Conservation (phyloP, 2,329 filamentous ascomycete species). For the Diaporthe citri region DNA sequence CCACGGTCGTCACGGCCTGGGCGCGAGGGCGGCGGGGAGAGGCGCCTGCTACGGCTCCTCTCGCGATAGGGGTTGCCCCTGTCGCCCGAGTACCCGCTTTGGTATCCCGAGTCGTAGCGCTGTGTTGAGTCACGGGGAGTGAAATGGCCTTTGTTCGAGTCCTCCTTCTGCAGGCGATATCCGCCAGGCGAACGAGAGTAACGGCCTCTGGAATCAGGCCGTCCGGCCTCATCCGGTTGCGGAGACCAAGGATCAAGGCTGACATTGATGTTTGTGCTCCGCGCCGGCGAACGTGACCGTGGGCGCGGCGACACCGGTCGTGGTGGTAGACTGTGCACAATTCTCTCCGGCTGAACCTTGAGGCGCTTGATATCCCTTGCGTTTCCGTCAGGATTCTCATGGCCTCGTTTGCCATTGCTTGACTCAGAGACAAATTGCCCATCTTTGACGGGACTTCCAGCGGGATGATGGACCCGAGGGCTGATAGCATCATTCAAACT, state of each 20-base stretch:
- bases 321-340: conserved; percentile 26
- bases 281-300: conserved; percentile 26
- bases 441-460: not conserved
- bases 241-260: conserved; percentile 30
- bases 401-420: conserved; percentile 25
- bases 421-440: not conserved
- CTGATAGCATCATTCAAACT: conserved; percentile 26
- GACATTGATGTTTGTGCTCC: conserved; percentile 6
- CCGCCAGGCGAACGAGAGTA: conserved; percentile 34
- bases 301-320: conserved; percentile 28
- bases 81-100: conserved; percentile 33
- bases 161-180: conserved; percentile 32
- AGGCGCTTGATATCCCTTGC: conserved; percentile 32
- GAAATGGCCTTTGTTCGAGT: conserved; percentile 23
- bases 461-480: not conserved
- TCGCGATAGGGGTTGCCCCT: conserved; percentile 28
- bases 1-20: conserved; percentile 28
- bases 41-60: conserved; percentile 25
- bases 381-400: conserved; percentile 5
- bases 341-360: conserved; percentile 10
- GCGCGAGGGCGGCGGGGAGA: conserved; percentile 34
- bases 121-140: conserved; percentile 34
- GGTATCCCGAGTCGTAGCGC: conserved; percentile 40
- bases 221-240: conserved; percentile 27
- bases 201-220: conserved; percentile 34